Conservation (phyloP, 2,329 filamentous ascomycete species). For the Lecanicillium sp. region DNA sequence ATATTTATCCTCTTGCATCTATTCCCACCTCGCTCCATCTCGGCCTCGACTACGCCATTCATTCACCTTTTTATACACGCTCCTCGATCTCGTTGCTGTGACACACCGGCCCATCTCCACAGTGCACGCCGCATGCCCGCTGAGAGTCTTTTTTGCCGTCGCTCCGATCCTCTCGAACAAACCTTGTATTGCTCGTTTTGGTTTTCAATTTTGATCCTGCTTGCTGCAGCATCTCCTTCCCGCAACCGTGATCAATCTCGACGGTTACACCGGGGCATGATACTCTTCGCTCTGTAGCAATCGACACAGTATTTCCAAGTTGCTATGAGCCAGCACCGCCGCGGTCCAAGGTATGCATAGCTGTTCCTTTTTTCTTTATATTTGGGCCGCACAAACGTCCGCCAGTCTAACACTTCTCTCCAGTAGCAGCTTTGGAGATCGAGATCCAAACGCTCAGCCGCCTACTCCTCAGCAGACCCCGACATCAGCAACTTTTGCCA, state of each 20-base stretch:
- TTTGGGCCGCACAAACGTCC: no score
- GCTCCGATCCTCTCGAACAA: no score
- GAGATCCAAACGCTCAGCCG: slow-evolving; percentile 53
- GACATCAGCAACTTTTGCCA: slow-evolving; percentile 43
- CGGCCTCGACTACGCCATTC: background rate
- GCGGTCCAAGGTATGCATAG: slow-evolving; percentile 36
- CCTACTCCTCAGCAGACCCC: slow-evolving; percentile 52
- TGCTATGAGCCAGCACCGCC: slow-evolving; percentile 59
- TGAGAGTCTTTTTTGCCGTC: background rate
- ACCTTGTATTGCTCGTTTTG: no score
- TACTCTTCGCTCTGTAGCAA: slow-evolving; percentile 3
- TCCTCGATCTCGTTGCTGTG: slow-evolving; percentile 8
- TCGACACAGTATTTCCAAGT: slow-evolving; percentile 14
- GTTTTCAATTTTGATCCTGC: no score
- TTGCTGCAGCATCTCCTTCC: no score
- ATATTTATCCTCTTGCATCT: background rate
- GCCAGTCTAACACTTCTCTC: slow-evolving; percentile 26
- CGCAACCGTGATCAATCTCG: background rate
- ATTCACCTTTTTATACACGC: background rate
- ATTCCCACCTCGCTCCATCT: background rate
- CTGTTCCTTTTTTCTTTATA: slow-evolving; percentile 11
- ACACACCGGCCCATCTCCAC: slow-evolving; percentile 8
- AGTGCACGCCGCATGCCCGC: slow-evolving; percentile 7
- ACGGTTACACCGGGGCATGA: slow-evolving; percentile 5
- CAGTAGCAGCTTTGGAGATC: slow-evolving; percentile 50